Evolutionary conservation across 495 filamentous ascomycete species (phyloP).

Genomic region (Choiromyces venosus): DNA sequence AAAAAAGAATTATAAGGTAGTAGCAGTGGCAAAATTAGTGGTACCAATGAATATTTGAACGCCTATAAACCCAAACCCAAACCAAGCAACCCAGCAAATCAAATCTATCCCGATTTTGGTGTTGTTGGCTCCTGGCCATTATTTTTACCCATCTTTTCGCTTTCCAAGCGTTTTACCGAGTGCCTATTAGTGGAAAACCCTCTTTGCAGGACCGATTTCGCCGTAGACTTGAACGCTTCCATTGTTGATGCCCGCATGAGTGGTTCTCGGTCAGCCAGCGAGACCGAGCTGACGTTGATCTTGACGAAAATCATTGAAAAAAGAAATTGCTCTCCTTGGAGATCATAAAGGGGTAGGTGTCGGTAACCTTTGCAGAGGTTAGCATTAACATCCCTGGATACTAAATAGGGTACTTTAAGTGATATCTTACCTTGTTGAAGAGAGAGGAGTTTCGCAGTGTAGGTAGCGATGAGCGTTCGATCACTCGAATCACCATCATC

Average conservation of each 20-base stretch:
- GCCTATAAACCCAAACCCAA: not conserved
- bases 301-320: slow-evolving; percentile 92
- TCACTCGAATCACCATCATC: slow-evolving; percentile 62
- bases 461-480: slow-evolving; percentile 66
- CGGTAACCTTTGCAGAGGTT: slow-evolving; percentile 59
- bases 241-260: slow-evolving; percentile 36
- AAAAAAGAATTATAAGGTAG: not conserved
- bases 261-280: slow-evolving; percentile 50
- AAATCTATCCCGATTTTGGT: not conserved
- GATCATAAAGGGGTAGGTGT: slow-evolving; percentile 86
- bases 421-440: slow-evolving; percentile 61
- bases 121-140: not conserved
- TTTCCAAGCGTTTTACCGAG: slow-evolving; percentile 18
- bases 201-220: slow-evolving; percentile 37
- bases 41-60: not conserved
- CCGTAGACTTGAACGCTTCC: slow-evolving; percentile 34
- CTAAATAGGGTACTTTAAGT: not conserved
- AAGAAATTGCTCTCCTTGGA: slow-evolving; percentile 80
- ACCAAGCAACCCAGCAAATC: not conserved
- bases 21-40: not conserved
- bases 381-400: slow-evolving; percentile 4
- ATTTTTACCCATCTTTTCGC: not conserved
- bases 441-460: slow-evolving; percentile 83
- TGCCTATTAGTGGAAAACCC: slow-evolving; percentile 35
- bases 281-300: slow-evolving; percentile 61